Conservation (phyloP, 495 filamentous ascomycete species). For the Antarctomyces pellizariae region DNA sequence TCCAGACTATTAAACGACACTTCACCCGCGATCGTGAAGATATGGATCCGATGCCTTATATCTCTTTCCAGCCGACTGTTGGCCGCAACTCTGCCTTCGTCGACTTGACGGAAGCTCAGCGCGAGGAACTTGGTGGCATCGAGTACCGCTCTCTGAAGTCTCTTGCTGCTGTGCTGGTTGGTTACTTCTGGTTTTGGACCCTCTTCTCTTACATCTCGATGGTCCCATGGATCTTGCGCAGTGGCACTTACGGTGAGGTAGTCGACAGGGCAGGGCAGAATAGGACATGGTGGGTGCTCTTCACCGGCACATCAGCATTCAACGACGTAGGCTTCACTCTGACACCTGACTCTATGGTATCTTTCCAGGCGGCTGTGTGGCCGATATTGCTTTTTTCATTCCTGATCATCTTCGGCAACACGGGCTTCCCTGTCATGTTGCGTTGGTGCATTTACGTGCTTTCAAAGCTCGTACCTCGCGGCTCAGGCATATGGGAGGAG, state of each 20-base stretch:
- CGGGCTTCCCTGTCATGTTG: constrained; percentile 81
- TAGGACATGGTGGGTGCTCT: constrained; percentile 77
- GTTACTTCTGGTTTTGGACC: constrained; percentile 58
- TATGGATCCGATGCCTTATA: constrained; percentile 54
- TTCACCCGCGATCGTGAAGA: too few species aligned
- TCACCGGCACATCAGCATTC: constrained; percentile 64
- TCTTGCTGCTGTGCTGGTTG: constrained; percentile 47
- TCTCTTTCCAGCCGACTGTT: constrained; percentile 82
- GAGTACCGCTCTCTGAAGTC: constrained; percentile 85
- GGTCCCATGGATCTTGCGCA: constrained; percentile 55
- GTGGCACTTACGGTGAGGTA: constrained; percentile 27
- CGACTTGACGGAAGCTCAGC: constrained; percentile 67
- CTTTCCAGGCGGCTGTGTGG: constrained; percentile 52
- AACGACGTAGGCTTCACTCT: constrained; percentile 74
- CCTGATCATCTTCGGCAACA: constrained; percentile 81
- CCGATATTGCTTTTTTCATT: constrained; percentile 54
- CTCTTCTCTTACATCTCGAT: constrained; percentile 47
- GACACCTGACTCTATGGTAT: constrained; percentile 80
- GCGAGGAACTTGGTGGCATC: constrained; percentile 82
- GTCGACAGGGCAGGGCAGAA: constrained; percentile 36
- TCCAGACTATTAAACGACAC: too few species aligned
- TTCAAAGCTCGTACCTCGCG: constrained; percentile 30
- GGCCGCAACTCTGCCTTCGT: constrained; percentile 83
- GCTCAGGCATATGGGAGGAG: constrained; percentile 61
- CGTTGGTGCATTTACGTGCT: constrained; percentile 67